A percentile compares a stretch with the other conserved stretches of the same genome.
These are phyloP conservation scores for Paracoccidioides lutzii DNA, from an alignment of 2,329 filamentous ascomycete species.

Conservation along the genomic window DNA sequence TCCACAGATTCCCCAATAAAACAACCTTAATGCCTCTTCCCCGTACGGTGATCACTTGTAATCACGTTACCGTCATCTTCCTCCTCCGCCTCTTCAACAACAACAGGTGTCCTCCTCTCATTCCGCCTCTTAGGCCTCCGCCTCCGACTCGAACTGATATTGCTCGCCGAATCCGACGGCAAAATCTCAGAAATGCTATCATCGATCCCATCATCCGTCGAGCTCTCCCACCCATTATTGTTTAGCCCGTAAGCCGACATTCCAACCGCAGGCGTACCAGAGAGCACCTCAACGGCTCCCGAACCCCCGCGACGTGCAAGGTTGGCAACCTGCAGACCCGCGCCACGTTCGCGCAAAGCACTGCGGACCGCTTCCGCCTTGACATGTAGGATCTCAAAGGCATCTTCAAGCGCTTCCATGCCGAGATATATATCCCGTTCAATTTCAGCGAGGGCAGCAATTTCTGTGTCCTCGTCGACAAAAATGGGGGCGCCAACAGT, in stretches of 20 bases:
- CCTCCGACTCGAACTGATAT: slow-evolving; percentile 32
- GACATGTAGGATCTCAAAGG: slow-evolving; percentile 80
- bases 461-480: slow-evolving; percentile 86
- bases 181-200: slow-evolving; percentile 33
- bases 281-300: slow-evolving; percentile 1
- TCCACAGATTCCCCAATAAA: neutral
- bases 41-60: slow-evolving; percentile 8
- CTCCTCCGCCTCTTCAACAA: slow-evolving; percentile 37
- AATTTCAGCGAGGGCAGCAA: slow-evolving; percentile 76
- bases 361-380: slow-evolving; percentile 70
- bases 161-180: slow-evolving; percentile 39
- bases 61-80: slow-evolving; percentile 18
- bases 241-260: neutral
- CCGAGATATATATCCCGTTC: slow-evolving; percentile 86
- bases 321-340: slow-evolving; percentile 50
- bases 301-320: slow-evolving; percentile 29
- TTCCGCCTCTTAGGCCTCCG: slow-evolving; percentile 35
- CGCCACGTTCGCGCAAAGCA: slow-evolving; percentile 66
- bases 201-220: slow-evolving; percentile 33
- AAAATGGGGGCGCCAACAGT: slow-evolving; percentile 64
- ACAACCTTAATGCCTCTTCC: slow-evolving; percentile 12
- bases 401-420: slow-evolving; percentile 90
- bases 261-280: slow-evolving; percentile 1
- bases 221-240: slow-evolving; percentile 24
- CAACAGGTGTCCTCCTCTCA: slow-evolving; percentile 37